phyloP scores from a whole-genome alignment of 768 basidiomycete species.

The Xerocomellus amylosporus region DNA sequence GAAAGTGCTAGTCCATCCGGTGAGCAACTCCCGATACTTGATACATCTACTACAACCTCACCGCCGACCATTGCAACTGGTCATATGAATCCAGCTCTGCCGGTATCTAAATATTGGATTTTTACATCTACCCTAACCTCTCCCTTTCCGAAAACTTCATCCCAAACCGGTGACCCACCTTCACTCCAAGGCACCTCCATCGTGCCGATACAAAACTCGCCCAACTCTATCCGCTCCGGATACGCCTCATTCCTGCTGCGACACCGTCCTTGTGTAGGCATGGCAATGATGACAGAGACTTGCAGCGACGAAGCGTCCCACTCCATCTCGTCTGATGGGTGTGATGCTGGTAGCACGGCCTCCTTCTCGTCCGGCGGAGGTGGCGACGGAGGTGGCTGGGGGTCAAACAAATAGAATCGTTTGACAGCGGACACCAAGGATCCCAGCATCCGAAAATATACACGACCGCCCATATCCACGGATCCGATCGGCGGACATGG shows the following conservation, averaged over 20 bases:
- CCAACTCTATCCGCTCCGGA: constrained; percentile 29
- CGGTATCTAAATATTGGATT: not conserved
- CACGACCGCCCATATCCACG: not conserved
- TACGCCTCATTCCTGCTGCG: not conserved
- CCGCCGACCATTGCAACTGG: constrained; percentile 26
- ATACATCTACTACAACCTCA: constrained; percentile 10
- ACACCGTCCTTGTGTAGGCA: constrained; percentile 33
- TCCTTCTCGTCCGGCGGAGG: not conserved
- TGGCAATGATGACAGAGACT: constrained; percentile 40
- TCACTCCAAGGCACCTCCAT: constrained; percentile 18
- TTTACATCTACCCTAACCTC: constrained; percentile 5
- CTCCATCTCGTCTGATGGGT: not conserved
- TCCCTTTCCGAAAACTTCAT: constrained; percentile 32
- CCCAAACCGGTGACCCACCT: constrained; percentile 31
- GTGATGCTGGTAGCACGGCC: not conserved
- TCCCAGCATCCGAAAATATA: not conserved
- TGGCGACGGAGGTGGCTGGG: not conserved
- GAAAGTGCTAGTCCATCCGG: too few species aligned
- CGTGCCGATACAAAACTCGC: constrained; percentile 32
- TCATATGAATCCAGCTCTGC: not conserved
- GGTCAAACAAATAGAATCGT: not conserved
- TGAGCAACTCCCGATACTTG: too few species aligned
- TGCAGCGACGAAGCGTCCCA: constrained; percentile 28
- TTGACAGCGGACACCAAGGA: not conserved
- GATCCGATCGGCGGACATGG: not conserved